phyloP scores from a whole-genome alignment of 2,329 filamentous ascomycete species.

The Trichoderma harzianum region DNA sequence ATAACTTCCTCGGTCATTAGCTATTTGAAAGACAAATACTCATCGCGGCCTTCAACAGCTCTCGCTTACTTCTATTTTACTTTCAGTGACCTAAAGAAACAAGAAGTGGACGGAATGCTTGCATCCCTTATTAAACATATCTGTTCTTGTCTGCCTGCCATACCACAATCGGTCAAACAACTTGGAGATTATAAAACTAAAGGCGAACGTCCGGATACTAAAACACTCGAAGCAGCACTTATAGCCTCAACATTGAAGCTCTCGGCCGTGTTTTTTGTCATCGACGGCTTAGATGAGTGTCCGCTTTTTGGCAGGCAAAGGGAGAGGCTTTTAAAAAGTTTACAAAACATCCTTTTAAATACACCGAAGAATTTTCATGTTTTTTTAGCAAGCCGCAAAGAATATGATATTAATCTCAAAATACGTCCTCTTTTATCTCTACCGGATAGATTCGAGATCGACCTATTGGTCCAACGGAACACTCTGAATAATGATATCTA shows the following conservation, averaged over 20 bases:
- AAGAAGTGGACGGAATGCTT: neutral
- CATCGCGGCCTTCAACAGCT: neutral
- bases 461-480: fast-evolving
- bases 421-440: neutral
- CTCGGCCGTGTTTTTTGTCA: neutral
- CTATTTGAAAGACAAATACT: neutral
- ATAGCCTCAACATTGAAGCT: neutral
- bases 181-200: neutral
- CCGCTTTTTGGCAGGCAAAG: neutral
- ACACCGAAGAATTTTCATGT: neutral
- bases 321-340: neutral
- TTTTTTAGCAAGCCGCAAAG: neutral
- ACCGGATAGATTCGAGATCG: neutral
- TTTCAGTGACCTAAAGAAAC: neutral
- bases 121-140: neutral
- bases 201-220: neutral
- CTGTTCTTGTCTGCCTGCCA: neutral
- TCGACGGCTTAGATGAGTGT: neutral
- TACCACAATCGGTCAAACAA: neutral
- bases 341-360: neutral
- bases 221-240: neutral
- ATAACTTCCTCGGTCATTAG: neutral
- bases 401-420: neutral
- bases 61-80: neutral
- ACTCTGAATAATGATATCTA: neutral